Evolutionary conservation across 2,329 filamentous ascomycete genomes (phyloP).

Genomic region (Ceratocystiopsis sp.): DNA sequence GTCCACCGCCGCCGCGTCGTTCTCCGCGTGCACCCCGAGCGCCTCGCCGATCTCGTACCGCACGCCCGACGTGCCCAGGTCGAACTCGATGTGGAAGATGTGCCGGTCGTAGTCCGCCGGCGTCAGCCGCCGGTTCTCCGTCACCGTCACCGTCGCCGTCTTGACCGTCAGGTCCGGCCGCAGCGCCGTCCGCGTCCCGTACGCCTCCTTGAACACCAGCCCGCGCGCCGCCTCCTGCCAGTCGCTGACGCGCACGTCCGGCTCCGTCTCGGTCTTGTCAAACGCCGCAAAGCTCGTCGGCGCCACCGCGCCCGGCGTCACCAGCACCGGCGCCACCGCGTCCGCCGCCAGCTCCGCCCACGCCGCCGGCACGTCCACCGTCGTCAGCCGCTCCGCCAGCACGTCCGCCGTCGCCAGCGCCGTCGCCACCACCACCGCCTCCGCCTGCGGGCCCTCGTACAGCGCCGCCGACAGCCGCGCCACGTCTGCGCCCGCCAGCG

Average conservation of each 20-base stretch:
- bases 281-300: conserved; percentile 71
- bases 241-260: conserved; percentile 45
- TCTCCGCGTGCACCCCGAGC: conserved; percentile 89
- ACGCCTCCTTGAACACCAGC: conserved; percentile 88
- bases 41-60: conserved; percentile 93
- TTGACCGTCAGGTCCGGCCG: conserved; percentile 76
- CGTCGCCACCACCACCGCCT: neutral
- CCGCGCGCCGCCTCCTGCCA: conserved; percentile 80
- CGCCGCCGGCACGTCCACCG: conserved; percentile 58
- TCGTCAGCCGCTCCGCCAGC: conserved; percentile 51
- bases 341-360: conserved; percentile 60
- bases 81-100: conserved; percentile 99
- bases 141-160: conserved; percentile 76
- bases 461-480: conserved; percentile 46
- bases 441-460: conserved; percentile 25
- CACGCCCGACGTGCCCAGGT: conserved; percentile 76
- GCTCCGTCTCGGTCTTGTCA: conserved; percentile 57
- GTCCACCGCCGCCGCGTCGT: conserved; percentile 60
- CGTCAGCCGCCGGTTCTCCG: conserved; percentile 89
- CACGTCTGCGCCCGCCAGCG: conserved; percentile 42
- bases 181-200: conserved; percentile 52
- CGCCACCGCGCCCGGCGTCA: conserved; percentile 35
- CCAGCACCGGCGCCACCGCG: conserved; percentile 33
- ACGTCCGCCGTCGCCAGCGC: conserved; percentile 41
- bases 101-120: conserved; percentile 84